These are phyloP conservation scores for Coniophora puteana DNA, from an alignment of 1,284 basidiomycete species.

Conservation along the genomic window DNA sequence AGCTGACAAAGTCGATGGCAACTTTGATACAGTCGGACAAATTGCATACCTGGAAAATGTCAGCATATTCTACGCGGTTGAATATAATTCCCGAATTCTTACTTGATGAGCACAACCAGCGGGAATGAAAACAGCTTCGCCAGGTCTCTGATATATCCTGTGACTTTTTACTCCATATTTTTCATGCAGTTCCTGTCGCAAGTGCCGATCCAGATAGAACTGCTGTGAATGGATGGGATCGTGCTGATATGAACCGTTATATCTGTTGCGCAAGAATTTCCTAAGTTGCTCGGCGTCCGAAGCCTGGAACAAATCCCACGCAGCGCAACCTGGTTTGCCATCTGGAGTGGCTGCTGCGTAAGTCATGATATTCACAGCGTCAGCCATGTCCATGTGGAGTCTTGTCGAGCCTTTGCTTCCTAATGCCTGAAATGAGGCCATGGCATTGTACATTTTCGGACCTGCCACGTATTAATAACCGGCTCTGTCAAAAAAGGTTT, in stretches of 20 bases:
- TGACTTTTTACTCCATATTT: slow-evolving; percentile 73
- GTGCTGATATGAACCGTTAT: slow-evolving; percentile 46
- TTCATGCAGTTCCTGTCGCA: slow-evolving; percentile 68
- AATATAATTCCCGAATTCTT: slow-evolving; percentile 20
- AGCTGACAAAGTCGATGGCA: slow-evolving; percentile 94
- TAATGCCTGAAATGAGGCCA: slow-evolving; percentile 56
- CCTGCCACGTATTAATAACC: slow-evolving; percentile 35
- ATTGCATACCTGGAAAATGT: slow-evolving; percentile 62
- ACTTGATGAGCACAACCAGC: slow-evolving; percentile 96
- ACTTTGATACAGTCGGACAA: slow-evolving; percentile 93
- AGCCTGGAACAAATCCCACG: slow-evolving; percentile 89
- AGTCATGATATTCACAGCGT: slow-evolving; percentile 91
- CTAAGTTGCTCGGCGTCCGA: slow-evolving; percentile 81
- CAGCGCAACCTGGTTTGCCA: slow-evolving; percentile 75
- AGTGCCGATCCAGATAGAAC: slow-evolving; percentile 75
- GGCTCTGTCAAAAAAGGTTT: slow-evolving; percentile 2
- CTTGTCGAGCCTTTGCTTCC: slow-evolving; percentile 82
- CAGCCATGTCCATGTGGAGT: slow-evolving; percentile 96
- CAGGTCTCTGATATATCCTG: slow-evolving; percentile 84
- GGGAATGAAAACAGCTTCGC: slow-evolving; percentile 95
- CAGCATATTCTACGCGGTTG: slow-evolving; percentile 2
- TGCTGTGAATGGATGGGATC: slow-evolving; percentile 93
- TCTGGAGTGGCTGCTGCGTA: slow-evolving; percentile 61
- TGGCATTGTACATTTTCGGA: slow-evolving; percentile 80
- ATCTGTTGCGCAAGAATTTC: slow-evolving; percentile 62